Conservation (phyloP, 306 rosid genomes). For the Clitoria ternatea region DNA sequence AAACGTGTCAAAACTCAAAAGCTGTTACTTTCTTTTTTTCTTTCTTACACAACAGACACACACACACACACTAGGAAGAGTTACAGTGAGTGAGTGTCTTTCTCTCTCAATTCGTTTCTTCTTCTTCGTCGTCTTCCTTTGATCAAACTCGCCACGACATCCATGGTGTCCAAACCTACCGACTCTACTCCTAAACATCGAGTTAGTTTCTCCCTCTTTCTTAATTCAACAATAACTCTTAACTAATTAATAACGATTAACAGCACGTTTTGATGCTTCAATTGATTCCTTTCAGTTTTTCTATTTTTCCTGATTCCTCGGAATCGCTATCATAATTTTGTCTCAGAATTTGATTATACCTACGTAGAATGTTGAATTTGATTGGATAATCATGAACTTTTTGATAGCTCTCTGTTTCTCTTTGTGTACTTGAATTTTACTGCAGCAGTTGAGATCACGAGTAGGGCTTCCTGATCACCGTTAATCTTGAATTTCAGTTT, state of each 20-base stretch:
- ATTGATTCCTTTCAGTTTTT: neutral
- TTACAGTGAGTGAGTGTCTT: neutral
- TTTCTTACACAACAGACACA: neutral
- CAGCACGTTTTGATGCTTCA: constrained; percentile 1
- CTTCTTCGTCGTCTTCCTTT: neutral
- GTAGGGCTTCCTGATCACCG: constrained; percentile 21
- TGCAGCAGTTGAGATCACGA: neutral
- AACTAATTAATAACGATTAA: neutral
- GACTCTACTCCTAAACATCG: constrained; percentile 45
- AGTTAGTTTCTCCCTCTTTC: constrained; percentile 45
- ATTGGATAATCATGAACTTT: constrained; percentile 5
- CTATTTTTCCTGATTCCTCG: neutral
- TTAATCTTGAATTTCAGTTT: neutral
- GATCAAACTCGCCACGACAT: constrained; percentile 20
- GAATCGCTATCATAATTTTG: constrained; percentile 8
- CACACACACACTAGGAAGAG: neutral
- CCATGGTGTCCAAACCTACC: constrained; percentile 59
- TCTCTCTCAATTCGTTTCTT: neutral
- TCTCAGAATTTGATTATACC: constrained; percentile 6
- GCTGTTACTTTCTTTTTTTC: neutral
- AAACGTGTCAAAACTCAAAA: constrained; percentile 1
- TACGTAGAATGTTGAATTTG: neutral
- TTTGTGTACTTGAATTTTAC: constrained; percentile 4
- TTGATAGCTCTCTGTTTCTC: neutral
- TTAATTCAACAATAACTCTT: neutral